Percentiles rank a stretch among this genome's conserved stretches.
Evolutionary conservation across 495 filamentous ascomycete genomes (phyloP).

Genomic region (Sphaerosporella brunnea): DNA sequence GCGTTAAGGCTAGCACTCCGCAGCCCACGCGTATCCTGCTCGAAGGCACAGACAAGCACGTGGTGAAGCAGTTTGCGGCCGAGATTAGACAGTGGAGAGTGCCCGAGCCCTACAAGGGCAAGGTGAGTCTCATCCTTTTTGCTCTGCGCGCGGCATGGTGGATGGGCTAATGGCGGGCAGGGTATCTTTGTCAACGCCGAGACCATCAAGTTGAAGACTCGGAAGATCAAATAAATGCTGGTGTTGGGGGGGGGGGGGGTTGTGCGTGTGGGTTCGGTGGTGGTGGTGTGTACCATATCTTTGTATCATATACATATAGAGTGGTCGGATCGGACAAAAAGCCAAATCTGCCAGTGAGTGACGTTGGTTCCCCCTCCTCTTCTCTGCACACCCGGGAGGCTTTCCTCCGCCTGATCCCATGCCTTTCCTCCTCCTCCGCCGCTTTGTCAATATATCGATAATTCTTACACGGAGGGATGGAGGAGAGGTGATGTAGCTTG

Average conservation of each 20-base stretch:
- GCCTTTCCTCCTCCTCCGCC: no score
- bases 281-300: background rate
- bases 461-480: no score
- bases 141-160: background rate
- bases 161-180: conserved; percentile 28
- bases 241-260: background rate
- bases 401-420: no score
- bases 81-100: conserved; percentile 70
- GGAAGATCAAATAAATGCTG: conserved; percentile 82
- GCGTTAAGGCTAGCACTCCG: conserved; percentile 73
- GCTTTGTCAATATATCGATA: no score
- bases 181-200: conserved; percentile 95
- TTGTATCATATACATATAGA: conserved; percentile 3
- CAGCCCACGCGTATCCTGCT: conserved; percentile 87
- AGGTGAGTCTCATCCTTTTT: conserved; percentile 18
- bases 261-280: background rate
- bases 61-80: conserved; percentile 78
- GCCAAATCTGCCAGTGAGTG: background rate
- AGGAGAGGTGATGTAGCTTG: no score
- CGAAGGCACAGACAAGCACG: conserved; percentile 68
- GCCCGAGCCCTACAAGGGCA: conserved; percentile 93
- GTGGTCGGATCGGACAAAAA: background rate
- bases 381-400: no score
- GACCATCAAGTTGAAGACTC: conserved; percentile 91
- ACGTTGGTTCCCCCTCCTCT: no score